Conservation (phyloP, 176 grass and related monocot genomes). For the Microstegium vimineum region DNA sequence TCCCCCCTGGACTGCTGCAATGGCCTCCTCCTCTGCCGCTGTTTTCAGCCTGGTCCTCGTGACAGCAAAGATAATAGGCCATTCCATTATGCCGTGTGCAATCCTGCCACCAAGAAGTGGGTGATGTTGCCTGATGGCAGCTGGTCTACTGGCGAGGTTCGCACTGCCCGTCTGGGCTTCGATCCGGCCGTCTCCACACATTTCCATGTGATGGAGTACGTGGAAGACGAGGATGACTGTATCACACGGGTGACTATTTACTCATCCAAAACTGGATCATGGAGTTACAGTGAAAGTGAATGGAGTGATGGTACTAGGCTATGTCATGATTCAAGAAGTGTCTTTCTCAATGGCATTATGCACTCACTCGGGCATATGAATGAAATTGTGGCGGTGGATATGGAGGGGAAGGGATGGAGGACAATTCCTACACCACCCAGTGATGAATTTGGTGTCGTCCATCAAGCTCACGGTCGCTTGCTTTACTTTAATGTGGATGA, state of each 20-base stretch:
- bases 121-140: too few species aligned
- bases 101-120: too few species aligned
- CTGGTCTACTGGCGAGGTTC: too few species aligned
- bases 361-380: background rate
- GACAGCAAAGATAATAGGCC: background rate
- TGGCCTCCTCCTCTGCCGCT: background rate
- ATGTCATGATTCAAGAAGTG: background rate
- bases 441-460: background rate
- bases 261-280: too few species aligned
- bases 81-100: background rate
- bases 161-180: too few species aligned
- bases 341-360: background rate
- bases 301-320: too few species aligned
- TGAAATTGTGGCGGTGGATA: background rate
- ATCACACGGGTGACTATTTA: background rate
- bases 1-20: too few species aligned
- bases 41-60: background rate
- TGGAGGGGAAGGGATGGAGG: too few species aligned
- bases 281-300: too few species aligned
- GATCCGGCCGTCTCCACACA: background rate
- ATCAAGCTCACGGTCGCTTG: background rate
- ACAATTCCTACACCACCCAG: background rate
- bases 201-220: background rate
- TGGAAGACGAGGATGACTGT: background rate
- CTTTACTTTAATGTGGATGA: background rate